Base-by-base conservation (phyloP, 2,329 filamentous ascomycete genomes). In the Stemphylium lycopersici region DNA sequence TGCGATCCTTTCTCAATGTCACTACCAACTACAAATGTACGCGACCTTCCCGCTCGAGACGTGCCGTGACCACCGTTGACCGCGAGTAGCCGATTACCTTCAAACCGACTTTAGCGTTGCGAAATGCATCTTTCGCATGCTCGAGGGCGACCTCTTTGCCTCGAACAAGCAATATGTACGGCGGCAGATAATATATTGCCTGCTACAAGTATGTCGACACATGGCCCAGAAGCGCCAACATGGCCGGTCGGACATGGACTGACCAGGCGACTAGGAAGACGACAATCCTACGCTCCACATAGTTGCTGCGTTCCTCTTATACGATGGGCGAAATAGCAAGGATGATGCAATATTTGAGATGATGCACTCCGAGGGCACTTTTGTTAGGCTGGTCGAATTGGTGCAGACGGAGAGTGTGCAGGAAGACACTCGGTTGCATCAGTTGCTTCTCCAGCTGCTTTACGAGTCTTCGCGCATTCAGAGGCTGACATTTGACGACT, bases 401-500 rank as follows among this genome's bases (percentile, higher is more conserved):
- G 88, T 98, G 66, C 84, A 88, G 68, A 82, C 80, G 38, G 83
- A 84, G 58, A 83, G 82, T 45, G 74, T 77, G 61, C 83, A 88
- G 34, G 80, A 86, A 40, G 89, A 93, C 69, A 82, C 85, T 20
- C 83, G 85, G 47, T 80, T 98, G 56, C 91, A 97, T 77, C 86
- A 89, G 32, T 78, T 95, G 58, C 80, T 98, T 47, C 81, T 99
- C 67, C 90, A 97, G 75, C 79, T 99, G 52, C 83, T 97, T 71
- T 99, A 96, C 77, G 95, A 98, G 79, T 97, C 97, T 90, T 93
- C 91, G 39, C 85, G 96, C 56, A 91, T 98, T 72, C 92, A 98
- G 76, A 85, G 87, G 59, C 79, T 99, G 55, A 87, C 84, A 49
- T 78, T 83, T 56, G 86, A 91, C 62, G 93, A 99, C 72, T 78